Evolutionary conservation across 1,284 basidiomycete species (phyloP).

Genomic region (Sporisorium iseilematis-ciliati): DNA sequence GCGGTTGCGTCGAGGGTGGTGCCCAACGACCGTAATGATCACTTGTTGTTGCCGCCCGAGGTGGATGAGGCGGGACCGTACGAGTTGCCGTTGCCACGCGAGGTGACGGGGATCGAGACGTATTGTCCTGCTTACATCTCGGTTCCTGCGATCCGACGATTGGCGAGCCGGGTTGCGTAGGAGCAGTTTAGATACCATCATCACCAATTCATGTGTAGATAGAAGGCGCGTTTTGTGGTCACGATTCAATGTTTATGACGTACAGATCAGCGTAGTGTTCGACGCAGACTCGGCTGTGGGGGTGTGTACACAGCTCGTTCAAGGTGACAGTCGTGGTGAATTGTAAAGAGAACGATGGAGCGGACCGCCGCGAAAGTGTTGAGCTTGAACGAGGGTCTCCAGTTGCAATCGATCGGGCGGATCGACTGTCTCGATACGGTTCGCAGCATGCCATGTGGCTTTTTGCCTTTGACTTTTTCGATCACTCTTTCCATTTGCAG

Average conservation of each 20-base stretch:
- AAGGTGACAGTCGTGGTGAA: no score
- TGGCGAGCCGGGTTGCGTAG: slow-evolving; percentile 67
- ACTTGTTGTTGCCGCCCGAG: slow-evolving; percentile 67
- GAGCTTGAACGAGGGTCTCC: background rate
- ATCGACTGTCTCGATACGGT: background rate
- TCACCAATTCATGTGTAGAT: background rate
- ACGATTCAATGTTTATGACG: slow-evolving; percentile 7
- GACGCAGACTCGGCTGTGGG: background rate
- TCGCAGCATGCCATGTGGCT: slow-evolving; percentile 1
- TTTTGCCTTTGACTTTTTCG: background rate
- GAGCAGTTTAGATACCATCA: slow-evolving; percentile 7
- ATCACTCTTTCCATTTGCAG: slow-evolving; percentile 2
- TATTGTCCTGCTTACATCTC: slow-evolving; percentile 68
- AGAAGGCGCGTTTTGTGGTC: slow-evolving; percentile 4
- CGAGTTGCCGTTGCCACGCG: slow-evolving; percentile 66
- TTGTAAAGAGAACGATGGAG: no score
- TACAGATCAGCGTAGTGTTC: background rate
- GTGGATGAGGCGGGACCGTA: slow-evolving; percentile 69
- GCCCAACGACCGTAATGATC: slow-evolving; percentile 69
- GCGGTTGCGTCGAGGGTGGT: slow-evolving; percentile 68
- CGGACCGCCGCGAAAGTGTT: no score
- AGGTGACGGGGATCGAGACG: slow-evolving; percentile 70
- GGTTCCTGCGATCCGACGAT: slow-evolving; percentile 63
- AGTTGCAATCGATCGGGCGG: slow-evolving; percentile 8
- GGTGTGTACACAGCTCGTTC: no score